Evolutionary conservation across 495 filamentous ascomycete species (phyloP), one percentile per base, ranked within the genome.

Genomic region (Xylaria intraflava): DNA sequence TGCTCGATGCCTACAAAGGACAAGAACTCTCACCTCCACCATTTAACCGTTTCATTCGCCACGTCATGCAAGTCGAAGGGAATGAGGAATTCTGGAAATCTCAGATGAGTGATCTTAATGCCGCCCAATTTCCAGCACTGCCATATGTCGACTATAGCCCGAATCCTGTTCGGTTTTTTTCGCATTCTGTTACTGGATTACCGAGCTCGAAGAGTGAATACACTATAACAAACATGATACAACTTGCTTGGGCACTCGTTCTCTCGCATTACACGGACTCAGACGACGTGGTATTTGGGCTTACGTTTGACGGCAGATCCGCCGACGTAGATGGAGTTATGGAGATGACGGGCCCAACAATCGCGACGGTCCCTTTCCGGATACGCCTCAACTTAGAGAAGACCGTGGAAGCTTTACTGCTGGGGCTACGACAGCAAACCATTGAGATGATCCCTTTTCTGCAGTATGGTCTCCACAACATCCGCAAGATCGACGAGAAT

Each of bases 321-420:
- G 69, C 71, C 9, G 62, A 70, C 8, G 56, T 83, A 1, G 50
- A 61, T 6, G 78, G 72, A 17, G 62, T 83, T n/a, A 65, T 66
- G n/a, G 62, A 69, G 19, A 75, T 82, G 45, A 59, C 69, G 6
- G 80, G 78, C 0, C 74, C 83, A 0, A 68, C 81, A 0, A 76
- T 86, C 36, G 74, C 82, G 16, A 84, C 83, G 0, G 63, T 84
- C 0, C 83, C 83, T 5, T 64, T 78, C 12, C 71, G 81, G 1
- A 62, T 71, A 3, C 49, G 36, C 1, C 19, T 67, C 4, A 36
- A 42, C 22, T 30, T 36, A 17, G 53, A 55, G 8, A 46, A 43
- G 38, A 11, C 27, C 14, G n/a, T 65, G 2, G 30, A 23, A 11
- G 39, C 41, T 1, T 65, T 64, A 22, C 41, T 68, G 30, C n/a